Evolutionary conservation across 192 early-diverging fungal species (phyloP).

Genomic region (Mortierella antarctica): DNA sequence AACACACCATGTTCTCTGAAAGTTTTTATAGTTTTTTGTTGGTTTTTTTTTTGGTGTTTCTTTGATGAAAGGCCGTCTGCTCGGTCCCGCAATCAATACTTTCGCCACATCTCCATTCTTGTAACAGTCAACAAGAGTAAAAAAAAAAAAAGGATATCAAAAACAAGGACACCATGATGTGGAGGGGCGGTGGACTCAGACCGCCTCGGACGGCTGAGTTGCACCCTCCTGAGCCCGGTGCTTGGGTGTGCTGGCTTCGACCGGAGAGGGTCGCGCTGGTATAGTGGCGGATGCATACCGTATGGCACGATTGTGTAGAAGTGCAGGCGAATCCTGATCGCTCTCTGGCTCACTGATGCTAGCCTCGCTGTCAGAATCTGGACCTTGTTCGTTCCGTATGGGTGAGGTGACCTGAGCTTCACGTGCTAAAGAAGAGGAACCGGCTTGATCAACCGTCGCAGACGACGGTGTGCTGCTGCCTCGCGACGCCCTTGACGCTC

Average conservation of each 20-base stretch:
- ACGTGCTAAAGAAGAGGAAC: no score
- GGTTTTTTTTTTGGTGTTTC: neutral
- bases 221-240: conserved; percentile 15
- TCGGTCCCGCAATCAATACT: neutral
- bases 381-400: no score
- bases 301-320: conserved; percentile 37
- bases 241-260: conserved; percentile 13
- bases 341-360: conserved; percentile 6
- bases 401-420: no score
- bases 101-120: neutral
- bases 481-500: no score
- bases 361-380: no score
- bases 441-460: no score
- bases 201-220: conserved; percentile 13
- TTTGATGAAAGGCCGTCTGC: neutral
- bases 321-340: conserved; percentile 34
- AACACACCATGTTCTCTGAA: neutral
- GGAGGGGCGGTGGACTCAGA: neutral
- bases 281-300: conserved; percentile 23
- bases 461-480: no score
- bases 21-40: neutral
- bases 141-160: neutral
- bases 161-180: neutral
- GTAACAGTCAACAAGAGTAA: neutral
- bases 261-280: neutral